Percentiles rank a stretch among this genome's conserved stretches.
Evolutionary conservation across 768 basidiomycete genomes (phyloP).

Genomic region (Leccinum incarnatum): DNA sequence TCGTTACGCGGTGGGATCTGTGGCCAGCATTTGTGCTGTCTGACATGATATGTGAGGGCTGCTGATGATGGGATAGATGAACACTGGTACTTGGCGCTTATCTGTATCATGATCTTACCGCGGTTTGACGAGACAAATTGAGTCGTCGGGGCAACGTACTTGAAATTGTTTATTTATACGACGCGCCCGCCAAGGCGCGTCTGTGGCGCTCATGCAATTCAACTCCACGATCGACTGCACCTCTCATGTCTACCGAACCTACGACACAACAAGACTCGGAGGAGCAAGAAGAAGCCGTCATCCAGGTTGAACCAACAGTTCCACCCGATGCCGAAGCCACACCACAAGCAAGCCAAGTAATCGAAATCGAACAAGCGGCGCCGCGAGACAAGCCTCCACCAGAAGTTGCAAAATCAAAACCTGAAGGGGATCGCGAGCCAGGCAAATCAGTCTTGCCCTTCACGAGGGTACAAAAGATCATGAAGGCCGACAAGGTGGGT

Average conservation of each 20-base stretch:
- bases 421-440: slow-evolving; percentile 34
- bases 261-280: not conserved
- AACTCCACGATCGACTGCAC: not conserved
- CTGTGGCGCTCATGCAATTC: slow-evolving; percentile 4
- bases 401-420: slow-evolving; percentile 17
- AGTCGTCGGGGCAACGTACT: not conserved
- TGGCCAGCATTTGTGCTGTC: not conserved
- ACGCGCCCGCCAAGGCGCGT: not conserved
- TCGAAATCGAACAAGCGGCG: not conserved
- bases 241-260: slow-evolving; percentile 16
- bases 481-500: slow-evolving; percentile 80
- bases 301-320: slow-evolving; percentile 2
- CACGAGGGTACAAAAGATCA: slow-evolving; percentile 75
- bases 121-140: not conserved
- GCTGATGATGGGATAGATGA: not conserved
- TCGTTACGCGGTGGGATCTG: slow-evolving; percentile 24
- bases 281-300: not conserved
- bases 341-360: slow-evolving; percentile 1
- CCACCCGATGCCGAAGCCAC: slow-evolving; percentile 5
- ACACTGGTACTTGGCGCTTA: not conserved
- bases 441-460: slow-evolving; percentile 78
- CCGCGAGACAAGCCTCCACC: slow-evolving; percentile 8
- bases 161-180: slow-evolving; percentile 1
- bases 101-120: too few relatives aligned
- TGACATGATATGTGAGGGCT: slow-evolving; percentile 2